Conservation (phyloP, 805 yeast species). For the Wickerhamomyces chaumierensis region DNA sequence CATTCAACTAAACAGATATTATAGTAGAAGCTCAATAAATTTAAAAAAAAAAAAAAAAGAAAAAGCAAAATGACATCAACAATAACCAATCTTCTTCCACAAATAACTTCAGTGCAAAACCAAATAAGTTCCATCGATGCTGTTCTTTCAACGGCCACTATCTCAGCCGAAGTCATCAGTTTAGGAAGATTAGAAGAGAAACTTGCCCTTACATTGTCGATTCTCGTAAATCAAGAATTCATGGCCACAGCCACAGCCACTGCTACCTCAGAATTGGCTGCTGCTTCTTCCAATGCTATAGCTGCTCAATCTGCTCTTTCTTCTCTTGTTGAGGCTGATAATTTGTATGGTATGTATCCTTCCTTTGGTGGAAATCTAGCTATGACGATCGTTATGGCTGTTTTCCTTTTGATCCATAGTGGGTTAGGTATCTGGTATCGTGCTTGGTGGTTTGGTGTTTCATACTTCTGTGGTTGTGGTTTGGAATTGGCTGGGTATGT, state of each 20-base stretch:
- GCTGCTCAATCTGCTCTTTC: conserved; percentile 8
- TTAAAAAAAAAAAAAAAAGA: too few species aligned
- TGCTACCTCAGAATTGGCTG: conserved; percentile 4
- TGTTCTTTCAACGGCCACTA: neutral
- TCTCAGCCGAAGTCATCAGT: neutral
- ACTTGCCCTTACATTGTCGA: neutral
- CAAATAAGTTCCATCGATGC: neutral
- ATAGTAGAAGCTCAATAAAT: too few species aligned
- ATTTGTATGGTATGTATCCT: conserved; percentile 35
- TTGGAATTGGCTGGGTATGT: conserved; percentile 61
- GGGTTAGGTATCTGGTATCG: conserved; percentile 30
- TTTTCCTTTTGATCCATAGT: conserved; percentile 32
- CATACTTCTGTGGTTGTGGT: conserved; percentile 43
- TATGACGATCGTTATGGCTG: conserved; percentile 41
- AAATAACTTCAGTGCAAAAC: neutral
- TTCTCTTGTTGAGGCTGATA: conserved; percentile 2
- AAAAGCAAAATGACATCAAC: conserved; percentile 5
- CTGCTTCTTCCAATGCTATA: conserved; percentile 3
- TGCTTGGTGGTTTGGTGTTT: conserved; percentile 55
- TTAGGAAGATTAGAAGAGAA: neutral
- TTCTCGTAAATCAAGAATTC: neutral
- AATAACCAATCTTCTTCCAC: neutral
- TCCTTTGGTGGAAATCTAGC: conserved; percentile 49
- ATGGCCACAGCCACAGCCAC: conserved; percentile 1
- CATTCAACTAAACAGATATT: neutral